phyloP scores from a whole-genome alignment of 352 stramenopile genomes.

The Globisporangium cederbergense region DNA sequence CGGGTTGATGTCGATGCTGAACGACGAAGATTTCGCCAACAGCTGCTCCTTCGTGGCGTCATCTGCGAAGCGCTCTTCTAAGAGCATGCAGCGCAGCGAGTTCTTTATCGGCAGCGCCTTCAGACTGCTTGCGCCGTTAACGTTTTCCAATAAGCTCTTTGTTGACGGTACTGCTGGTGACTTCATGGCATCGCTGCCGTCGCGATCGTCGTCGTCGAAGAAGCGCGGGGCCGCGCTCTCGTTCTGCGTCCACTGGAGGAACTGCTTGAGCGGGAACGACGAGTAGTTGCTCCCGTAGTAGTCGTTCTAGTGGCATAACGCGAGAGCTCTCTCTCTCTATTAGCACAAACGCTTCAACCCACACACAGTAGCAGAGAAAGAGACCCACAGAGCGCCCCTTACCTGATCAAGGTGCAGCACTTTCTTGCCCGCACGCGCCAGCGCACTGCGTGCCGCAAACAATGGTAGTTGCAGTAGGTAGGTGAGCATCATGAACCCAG shows the following conservation, averaged over 20 bases:
- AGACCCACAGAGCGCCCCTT: background rate
- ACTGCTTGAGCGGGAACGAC: conserved; percentile 59
- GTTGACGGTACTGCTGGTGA: background rate
- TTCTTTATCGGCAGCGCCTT: conserved; percentile 32
- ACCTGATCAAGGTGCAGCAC: conserved; percentile 80
- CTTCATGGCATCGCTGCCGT: conserved; percentile 16
- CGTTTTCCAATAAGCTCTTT: background rate
- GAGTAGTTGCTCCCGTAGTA: conserved; percentile 83
- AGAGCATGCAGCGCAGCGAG: conserved; percentile 43
- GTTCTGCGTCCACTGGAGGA: conserved; percentile 55
- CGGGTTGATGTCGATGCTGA: conserved; percentile 77
- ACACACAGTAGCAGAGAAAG: background rate
- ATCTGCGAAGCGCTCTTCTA: conserved; percentile 39
- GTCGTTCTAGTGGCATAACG: conserved; percentile 45
- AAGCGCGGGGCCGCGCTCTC: conserved; percentile 29
- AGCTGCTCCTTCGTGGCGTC: conserved; percentile 35
- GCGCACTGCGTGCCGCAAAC: conserved; percentile 25
- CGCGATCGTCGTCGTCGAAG: conserved; percentile 27
- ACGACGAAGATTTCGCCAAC: conserved; percentile 42
- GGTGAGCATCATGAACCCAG: too few species aligned
- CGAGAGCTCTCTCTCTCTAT: background rate
- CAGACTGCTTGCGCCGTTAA: conserved; percentile 1
- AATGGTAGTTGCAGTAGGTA: background rate
- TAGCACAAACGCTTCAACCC: background rate
- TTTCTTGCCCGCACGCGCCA: conserved; percentile 66